These are phyloP conservation scores for Phaseolus lunatus DNA, from an alignment of 306 rosid species.

Conservation along the genomic window DNA sequence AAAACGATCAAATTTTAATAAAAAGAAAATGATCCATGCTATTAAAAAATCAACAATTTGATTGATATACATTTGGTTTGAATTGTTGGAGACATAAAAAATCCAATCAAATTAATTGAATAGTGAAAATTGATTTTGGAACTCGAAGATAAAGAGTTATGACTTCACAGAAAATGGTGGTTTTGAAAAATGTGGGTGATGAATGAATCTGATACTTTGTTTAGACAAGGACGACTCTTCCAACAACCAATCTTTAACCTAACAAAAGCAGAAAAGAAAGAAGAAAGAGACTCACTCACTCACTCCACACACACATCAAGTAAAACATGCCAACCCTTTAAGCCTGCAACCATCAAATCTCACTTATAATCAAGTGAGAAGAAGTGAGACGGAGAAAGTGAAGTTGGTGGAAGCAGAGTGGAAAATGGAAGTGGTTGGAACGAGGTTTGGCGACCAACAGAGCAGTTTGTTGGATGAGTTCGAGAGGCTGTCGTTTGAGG, in stretches of 20 bases:
- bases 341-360: slow-evolving; percentile 41
- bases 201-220: slow-evolving; percentile 47
- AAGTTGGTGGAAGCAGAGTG: not conserved
- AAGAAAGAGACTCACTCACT: not conserved
- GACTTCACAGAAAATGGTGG: slow-evolving; percentile 24
- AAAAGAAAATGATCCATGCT: too few species aligned
- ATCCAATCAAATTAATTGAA: too few species aligned
- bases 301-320: not conserved
- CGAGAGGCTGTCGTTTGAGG: slow-evolving; percentile 73
- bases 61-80: too few species aligned
- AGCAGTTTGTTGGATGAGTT: slow-evolving; percentile 76
- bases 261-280: slow-evolving; percentile 15
- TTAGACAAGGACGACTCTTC: slow-evolving; percentile 42
- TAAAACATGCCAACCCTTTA: slow-evolving; percentile 31
- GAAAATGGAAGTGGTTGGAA: slow-evolving; percentile 43
- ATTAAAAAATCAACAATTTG: too few species aligned
- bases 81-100: too few species aligned
- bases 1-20: too few species aligned
- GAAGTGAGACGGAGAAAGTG: slow-evolving; percentile 6
- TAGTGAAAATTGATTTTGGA: not conserved
- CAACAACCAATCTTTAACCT: slow-evolving; percentile 33
- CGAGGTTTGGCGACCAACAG: slow-evolving; percentile 75
- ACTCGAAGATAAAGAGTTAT: not conserved
- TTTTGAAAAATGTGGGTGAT: not conserved
- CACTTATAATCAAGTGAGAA: not conserved